Conservation (phyloP, 148 eudicot genomes). For the Linanthus parryae region DNA sequence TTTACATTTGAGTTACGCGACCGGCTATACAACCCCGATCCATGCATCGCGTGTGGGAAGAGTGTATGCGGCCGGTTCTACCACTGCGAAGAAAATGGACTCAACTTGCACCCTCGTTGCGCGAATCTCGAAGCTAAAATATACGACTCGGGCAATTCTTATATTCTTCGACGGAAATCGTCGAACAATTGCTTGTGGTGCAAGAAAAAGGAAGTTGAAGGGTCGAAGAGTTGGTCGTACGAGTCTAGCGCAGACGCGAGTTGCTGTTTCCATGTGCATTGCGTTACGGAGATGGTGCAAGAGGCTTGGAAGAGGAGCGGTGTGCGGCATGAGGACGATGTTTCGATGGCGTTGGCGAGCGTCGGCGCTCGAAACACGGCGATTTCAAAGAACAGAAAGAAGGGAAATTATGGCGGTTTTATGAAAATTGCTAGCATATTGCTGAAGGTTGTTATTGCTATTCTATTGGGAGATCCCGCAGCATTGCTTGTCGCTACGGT, state of each 20-base stretch:
- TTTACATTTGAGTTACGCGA: slow-evolving; percentile 8
- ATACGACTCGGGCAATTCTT: neutral
- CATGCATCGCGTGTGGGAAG: slow-evolving; percentile 21
- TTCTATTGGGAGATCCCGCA: too few species aligned
- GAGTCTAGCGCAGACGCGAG: slow-evolving; percentile 5
- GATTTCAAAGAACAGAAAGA: too few species aligned
- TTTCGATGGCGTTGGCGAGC: slow-evolving; percentile 6
- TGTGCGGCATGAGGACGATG: neutral
- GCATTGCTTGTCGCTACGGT: too few species aligned
- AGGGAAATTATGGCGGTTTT: too few species aligned
- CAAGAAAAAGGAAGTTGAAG: slow-evolving; percentile 7
- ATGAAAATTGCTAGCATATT: too few species aligned
- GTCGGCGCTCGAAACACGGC: too few species aligned
- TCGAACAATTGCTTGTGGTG: slow-evolving; percentile 20
- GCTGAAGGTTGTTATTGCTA: too few species aligned
- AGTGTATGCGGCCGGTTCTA: slow-evolving; percentile 14
- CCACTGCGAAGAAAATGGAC: slow-evolving; percentile 9
- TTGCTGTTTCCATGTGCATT: slow-evolving; percentile 20
- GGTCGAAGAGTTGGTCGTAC: slow-evolving; percentile 17
- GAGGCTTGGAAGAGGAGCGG: slow-evolving; percentile 11
- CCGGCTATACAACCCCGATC: slow-evolving; percentile 1
- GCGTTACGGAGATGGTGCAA: slow-evolving; percentile 10
- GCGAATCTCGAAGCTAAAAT: slow-evolving; percentile 5
- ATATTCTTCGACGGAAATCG: neutral
- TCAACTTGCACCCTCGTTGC: slow-evolving; percentile 21